phyloP scores from a whole-genome alignment of 2,329 filamentous ascomycete species.

The Phyllosticta citriasiana region DNA sequence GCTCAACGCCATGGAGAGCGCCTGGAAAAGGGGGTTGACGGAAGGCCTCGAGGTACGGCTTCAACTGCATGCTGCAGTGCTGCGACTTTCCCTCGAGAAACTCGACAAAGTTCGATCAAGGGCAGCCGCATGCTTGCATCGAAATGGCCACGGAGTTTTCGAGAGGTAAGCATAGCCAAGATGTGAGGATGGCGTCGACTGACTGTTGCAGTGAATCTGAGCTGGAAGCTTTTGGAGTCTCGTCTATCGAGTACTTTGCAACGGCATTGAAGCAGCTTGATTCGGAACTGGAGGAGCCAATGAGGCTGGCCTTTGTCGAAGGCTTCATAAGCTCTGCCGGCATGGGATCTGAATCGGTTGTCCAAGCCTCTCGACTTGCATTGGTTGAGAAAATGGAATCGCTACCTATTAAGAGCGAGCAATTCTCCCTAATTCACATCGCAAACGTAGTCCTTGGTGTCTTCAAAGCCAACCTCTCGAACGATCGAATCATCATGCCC shows the following conservation, averaged over 20 bases:
- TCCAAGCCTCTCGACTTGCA: constrained; percentile 58
- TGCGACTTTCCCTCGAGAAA: constrained; percentile 76
- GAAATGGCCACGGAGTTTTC: constrained; percentile 6
- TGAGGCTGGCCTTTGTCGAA: constrained; percentile 43
- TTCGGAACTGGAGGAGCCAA: neutral
- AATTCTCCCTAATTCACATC: constrained; percentile 19
- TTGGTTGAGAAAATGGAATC: constrained; percentile 39
- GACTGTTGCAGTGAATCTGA: constrained; percentile 6
- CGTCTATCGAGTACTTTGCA: constrained; percentile 51
- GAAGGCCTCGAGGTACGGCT: constrained; percentile 13
- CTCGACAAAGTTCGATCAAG: constrained; percentile 66
- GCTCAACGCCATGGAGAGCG: constrained; percentile 52
- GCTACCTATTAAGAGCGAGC: constrained; percentile 14
- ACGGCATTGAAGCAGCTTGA: constrained; percentile 33
- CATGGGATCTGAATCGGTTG: constrained; percentile 65
- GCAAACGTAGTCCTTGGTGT: constrained; percentile 20
- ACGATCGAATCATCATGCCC: constrained; percentile 65
- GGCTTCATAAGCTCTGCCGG: constrained; percentile 66
- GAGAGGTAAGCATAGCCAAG: constrained; percentile 17
- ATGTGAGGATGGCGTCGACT: constrained; percentile 1
- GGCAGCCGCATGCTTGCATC: constrained; percentile 19
- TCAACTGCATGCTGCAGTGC: constrained; percentile 31
- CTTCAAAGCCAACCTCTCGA: constrained; percentile 23
- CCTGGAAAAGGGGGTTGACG: constrained; percentile 16
- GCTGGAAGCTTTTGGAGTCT: constrained; percentile 32